phyloP scores from a whole-genome alignment of 192 early-diverging fungal genomes.

The Coemansia sp. region DNA sequence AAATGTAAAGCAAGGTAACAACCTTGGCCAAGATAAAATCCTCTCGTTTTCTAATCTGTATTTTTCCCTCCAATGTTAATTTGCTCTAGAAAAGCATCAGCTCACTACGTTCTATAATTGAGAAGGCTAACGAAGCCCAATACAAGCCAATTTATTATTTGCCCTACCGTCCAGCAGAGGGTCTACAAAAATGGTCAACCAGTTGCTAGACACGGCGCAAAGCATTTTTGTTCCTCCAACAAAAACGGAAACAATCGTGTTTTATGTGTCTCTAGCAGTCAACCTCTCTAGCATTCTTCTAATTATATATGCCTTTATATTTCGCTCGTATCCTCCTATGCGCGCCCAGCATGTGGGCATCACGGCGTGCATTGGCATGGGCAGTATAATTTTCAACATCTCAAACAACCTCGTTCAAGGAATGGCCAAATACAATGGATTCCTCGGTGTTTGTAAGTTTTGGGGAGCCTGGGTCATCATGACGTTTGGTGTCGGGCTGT shows the following conservation, averaged over 20 bases:
- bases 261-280: constrained; percentile 27
- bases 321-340: constrained; percentile 39
- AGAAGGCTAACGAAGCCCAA: too few species aligned
- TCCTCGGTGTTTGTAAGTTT: constrained; percentile 30
- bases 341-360: constrained; percentile 45
- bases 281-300: constrained; percentile 30
- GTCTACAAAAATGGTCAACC: constrained; percentile 10
- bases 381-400: constrained; percentile 39
- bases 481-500: constrained; percentile 28
- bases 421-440: constrained; percentile 40
- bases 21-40: neutral
- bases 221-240: constrained; percentile 34
- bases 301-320: constrained; percentile 29
- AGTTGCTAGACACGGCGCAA: constrained; percentile 28
- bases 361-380: constrained; percentile 28
- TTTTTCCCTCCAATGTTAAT: neutral
- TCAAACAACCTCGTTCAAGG: constrained; percentile 39
- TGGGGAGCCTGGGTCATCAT: constrained; percentile 39
- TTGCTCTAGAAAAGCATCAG: neutral
- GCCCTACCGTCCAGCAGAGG: neutral
- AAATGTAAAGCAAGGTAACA: neutral
- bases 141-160: neutral
- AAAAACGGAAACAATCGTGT: constrained; percentile 29
- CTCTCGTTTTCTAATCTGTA: neutral
- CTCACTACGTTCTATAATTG: too few species aligned